Evolutionary conservation across 2,329 filamentous ascomycete species (phyloP), one percentile per base, ranked within the genome.

Genomic region (Talaromyces atroroseus): DNA sequence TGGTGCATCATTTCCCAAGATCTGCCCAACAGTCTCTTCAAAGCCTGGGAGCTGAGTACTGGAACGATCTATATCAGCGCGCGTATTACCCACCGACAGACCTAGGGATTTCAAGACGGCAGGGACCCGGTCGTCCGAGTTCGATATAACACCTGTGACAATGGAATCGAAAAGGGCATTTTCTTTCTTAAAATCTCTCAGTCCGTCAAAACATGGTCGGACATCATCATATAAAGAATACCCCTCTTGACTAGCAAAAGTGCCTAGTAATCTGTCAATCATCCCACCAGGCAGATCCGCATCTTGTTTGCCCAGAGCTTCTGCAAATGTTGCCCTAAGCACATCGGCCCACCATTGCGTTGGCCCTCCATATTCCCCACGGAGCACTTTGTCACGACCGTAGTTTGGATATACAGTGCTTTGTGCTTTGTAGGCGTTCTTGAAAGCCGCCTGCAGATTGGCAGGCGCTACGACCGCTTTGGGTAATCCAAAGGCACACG

Each of bases 281-380:
- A 78, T 60, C 0, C 65, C 68, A 6, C 62, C 57, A 0, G 74
- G 73, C 1, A 77, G 58, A 11, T 57, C 58, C 4, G 55, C 21
- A 11, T 44, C 14, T 16, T 62, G 50, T 8, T 52, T 49, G 10
- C 50, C 49, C 38, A 71, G 54, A 5, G 64, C 64, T 18, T 61
- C 61, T 20, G 60, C 51, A 58, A 78, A 76, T 44, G 68, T 72
- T 1, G 62, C 65, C 44, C 66, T 63, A 23, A 78, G 73, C 18
- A 78, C 66, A 48, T 72, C 71, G 32, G 65, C 66, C 76, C 76
- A 78, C 76, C 76, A 78, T 57, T 74, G 68, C 52, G 64, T 63
- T 0, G 76, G 74, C 0, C 74, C 73, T 4, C 64, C 66, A 34
- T 73, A 73, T 55, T 62, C 63, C 1, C 67, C 70, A 6, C 66